These are phyloP conservation scores for Corymbia maculata DNA, from an alignment of 345 rosid species.

Conservation along the genomic window DNA sequence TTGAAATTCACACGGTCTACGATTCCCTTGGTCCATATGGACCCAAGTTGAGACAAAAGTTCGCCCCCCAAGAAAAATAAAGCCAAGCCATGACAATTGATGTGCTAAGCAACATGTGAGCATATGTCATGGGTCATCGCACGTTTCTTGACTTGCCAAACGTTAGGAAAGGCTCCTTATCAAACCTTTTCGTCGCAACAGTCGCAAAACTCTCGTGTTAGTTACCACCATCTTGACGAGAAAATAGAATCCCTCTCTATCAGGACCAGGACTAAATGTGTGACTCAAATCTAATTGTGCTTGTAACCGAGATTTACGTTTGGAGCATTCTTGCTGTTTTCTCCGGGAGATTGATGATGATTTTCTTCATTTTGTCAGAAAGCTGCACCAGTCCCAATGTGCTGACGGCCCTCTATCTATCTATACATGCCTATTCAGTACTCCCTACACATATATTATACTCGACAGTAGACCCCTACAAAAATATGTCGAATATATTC, in stretches of 20 bases:
- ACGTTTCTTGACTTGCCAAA: background rate
- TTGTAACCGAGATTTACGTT: background rate
- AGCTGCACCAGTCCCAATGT: background rate
- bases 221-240: background rate
- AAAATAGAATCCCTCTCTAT: background rate
- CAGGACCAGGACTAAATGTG: background rate
- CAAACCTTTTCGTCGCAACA: background rate
- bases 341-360: background rate
- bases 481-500: background rate
- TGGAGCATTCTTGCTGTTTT: background rate
- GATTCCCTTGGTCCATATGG: rapidly evolving
- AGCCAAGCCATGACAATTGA: background rate
- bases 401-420: background rate
- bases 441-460: background rate
- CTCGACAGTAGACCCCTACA: background rate
- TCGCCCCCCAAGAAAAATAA: background rate
- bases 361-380: background rate
- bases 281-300: background rate
- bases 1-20: background rate
- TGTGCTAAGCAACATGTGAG: background rate
- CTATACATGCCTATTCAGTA: background rate
- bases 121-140: background rate
- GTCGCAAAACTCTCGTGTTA: background rate
- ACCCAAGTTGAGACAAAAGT: background rate
- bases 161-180: background rate